Conservation (phyloP, 2,329 filamentous ascomycete genomes). For the Trichoderma oligosporum region DNA sequence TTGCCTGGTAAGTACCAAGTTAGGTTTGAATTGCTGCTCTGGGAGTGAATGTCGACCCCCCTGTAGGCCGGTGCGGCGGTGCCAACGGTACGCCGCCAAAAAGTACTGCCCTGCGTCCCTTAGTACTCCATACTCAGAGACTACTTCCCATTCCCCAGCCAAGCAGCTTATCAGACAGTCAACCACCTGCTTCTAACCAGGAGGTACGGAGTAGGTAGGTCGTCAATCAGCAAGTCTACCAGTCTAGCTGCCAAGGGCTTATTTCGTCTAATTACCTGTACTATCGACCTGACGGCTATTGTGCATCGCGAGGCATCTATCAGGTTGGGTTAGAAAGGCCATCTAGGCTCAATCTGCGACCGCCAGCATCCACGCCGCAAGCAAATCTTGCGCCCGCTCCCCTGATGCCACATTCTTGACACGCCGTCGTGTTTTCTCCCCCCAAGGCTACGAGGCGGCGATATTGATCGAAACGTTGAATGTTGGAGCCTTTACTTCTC, state of each 20-base stretch:
- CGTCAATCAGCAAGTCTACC: conserved; percentile 3
- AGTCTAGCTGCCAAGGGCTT: conserved; percentile 1
- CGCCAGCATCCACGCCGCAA: conserved; percentile 9
- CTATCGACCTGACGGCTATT: background rate
- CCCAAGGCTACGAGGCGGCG: conserved; percentile 4
- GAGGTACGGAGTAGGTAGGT: background rate
- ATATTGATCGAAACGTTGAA: conserved; percentile 4
- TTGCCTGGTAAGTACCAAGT: background rate
- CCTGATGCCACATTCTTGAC: conserved; percentile 18
- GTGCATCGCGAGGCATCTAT: conserved; percentile 13
- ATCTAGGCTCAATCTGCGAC: conserved; percentile 10
- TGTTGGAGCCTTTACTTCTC: background rate
- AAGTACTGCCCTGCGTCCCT: conserved; percentile 11
- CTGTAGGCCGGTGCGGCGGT: conserved; percentile 13
- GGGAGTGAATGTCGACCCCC: conserved; percentile 4
- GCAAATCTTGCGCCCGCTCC: conserved; percentile 18
- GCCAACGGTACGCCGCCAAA: conserved; percentile 12
- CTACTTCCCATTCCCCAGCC: conserved; percentile 14
- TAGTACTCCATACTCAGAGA: conserved; percentile 8
- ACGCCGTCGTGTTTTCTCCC: background rate
- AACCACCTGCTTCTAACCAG: background rate
- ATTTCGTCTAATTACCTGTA: background rate
- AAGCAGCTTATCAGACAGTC: conserved; percentile 9
- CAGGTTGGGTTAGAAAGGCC: background rate
- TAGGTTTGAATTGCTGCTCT: background rate